These are phyloP conservation scores for Tolypocladium pustulatum DNA, from an alignment of 2,329 filamentous ascomycete genomes.

Conservation along the genomic window DNA sequence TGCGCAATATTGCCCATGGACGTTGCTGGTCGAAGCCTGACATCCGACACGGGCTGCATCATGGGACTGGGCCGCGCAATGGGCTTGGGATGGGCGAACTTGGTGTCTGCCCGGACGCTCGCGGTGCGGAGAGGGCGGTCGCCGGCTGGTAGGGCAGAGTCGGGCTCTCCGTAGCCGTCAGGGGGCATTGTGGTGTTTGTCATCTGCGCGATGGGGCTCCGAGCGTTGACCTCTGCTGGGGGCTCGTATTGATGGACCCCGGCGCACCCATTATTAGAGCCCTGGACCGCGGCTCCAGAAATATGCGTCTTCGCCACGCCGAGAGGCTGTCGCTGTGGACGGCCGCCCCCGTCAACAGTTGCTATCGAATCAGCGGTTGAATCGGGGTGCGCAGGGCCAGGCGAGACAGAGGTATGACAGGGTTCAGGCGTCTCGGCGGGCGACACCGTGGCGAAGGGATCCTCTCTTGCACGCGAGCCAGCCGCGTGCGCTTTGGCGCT, in stretches of 20 bases:
- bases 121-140: slow-evolving; percentile 20
- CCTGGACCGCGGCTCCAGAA: slow-evolving; percentile 1
- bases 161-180: background rate
- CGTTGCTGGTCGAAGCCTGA: slow-evolving; percentile 49
- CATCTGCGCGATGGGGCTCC: slow-evolving; percentile 3
- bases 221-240: slow-evolving; percentile 1
- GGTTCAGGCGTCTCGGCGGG: slow-evolving; percentile 7
- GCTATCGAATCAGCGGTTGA: background rate
- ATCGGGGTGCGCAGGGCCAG: background rate
- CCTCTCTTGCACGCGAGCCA: background rate
- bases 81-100: slow-evolving; percentile 28
- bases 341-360: background rate
- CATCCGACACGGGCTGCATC: slow-evolving; percentile 42
- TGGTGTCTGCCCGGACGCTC: slow-evolving; percentile 34
- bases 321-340: background rate
- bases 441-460: slow-evolving; percentile 5
- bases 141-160: slow-evolving; percentile 6
- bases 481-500: background rate
- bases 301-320: background rate
- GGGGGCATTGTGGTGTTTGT: slow-evolving; percentile 4
- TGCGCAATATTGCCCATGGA: slow-evolving; percentile 59
- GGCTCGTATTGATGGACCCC: slow-evolving; percentile 5
- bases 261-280: slow-evolving; percentile 6
- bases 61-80: slow-evolving; percentile 37
- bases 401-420: background rate